phyloP scores from a whole-genome alignment of 2,329 filamentous ascomycete species.

The Phoma herbarum region DNA sequence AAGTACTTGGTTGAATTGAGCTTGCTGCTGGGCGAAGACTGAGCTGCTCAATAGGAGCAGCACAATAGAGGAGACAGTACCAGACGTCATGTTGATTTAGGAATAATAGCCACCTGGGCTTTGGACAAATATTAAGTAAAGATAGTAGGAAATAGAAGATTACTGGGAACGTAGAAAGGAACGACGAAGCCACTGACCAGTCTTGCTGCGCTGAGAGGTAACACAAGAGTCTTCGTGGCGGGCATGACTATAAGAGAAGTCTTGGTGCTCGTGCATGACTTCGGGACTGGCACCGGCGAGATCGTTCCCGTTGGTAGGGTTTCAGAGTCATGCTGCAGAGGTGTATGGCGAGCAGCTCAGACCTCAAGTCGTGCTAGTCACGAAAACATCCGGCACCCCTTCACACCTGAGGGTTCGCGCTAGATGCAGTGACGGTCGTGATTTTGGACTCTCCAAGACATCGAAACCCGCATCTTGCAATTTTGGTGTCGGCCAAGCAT shows the following conservation, averaged over 20 bases:
- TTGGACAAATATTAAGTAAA: constrained; percentile 35
- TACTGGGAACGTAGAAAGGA: constrained; percentile 38
- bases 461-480: constrained; percentile 27
- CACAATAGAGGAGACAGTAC: constrained; percentile 47
- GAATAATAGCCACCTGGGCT: constrained; percentile 46
- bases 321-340: constrained; percentile 33
- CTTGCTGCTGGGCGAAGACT: constrained; percentile 42
- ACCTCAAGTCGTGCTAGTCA: constrained; percentile 27
- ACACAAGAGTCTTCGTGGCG: constrained; percentile 23
- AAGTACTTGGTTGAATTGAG: constrained; percentile 51
- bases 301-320: constrained; percentile 27
- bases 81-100: constrained; percentile 46
- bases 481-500: constrained; percentile 36
- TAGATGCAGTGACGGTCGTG: constrained; percentile 18
- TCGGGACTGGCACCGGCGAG: constrained; percentile 28
- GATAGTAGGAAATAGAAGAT: constrained; percentile 30
- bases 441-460: constrained; percentile 22
- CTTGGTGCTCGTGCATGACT: constrained; percentile 17
- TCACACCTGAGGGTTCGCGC: constrained; percentile 24
- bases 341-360: constrained; percentile 25
- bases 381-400: constrained; percentile 23
- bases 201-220: constrained; percentile 40
- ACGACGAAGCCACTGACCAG: constrained; percentile 43
- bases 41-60: constrained; percentile 41
- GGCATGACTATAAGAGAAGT: constrained; percentile 37